These are phyloP conservation scores for Agaricales sp. DNA, from an alignment of 1,284 basidiomycete genomes.

Conservation along the genomic window DNA sequence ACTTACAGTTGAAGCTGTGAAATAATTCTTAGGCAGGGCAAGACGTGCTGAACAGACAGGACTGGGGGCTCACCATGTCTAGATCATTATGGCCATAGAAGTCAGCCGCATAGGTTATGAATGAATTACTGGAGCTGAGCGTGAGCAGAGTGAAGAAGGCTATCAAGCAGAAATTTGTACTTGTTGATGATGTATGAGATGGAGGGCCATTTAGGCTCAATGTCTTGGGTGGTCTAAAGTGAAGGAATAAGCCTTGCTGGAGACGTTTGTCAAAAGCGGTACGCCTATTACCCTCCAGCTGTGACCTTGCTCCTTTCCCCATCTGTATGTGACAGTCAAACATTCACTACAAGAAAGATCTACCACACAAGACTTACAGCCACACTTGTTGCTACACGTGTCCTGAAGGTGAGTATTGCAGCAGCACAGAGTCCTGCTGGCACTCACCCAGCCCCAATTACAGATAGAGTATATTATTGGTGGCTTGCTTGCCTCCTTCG, in stretches of 20 bases:
- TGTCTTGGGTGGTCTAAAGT: conserved; percentile 42
- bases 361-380: background rate
- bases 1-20: background rate
- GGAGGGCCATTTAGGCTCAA: conserved; percentile 29
- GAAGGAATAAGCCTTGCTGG: background rate
- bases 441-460: conserved; percentile 45
- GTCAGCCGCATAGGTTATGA: conserved; percentile 29
- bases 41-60: background rate
- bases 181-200: conserved; percentile 28
- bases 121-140: conserved; percentile 25
- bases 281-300: conserved; percentile 50
- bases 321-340: conserved; percentile 13
- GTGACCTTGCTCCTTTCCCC: conserved; percentile 43
- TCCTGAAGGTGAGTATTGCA: background rate
- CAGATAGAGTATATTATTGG: conserved; percentile 44
- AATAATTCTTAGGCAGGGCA: background rate
- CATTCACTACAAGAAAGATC: background rate
- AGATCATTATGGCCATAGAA: conserved; percentile 38
- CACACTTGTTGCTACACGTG: conserved; percentile 1
- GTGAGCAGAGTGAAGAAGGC: background rate
- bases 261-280: too few relatives aligned
- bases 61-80: conserved; percentile 27
- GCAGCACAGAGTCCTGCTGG: background rate
- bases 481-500: conserved; percentile 28
- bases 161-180: conserved; percentile 12